Percentiles rank a stretch among this genome's conserved stretches.
These are phyloP conservation scores for Umbilicus rupestris DNA, from an alignment of 164 flowering plant genomes.

Conservation along the genomic window DNA sequence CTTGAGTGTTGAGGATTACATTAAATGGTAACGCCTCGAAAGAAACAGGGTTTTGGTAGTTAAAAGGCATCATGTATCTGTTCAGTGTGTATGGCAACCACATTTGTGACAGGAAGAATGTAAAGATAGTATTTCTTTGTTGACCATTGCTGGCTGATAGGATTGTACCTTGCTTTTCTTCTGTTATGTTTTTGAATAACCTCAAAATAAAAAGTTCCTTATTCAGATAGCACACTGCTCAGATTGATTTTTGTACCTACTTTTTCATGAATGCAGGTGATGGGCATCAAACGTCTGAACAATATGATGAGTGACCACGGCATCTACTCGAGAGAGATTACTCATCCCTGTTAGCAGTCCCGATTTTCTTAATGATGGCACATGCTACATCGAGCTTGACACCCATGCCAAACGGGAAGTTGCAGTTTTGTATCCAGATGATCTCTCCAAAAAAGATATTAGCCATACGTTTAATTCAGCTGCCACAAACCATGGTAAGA, in stretches of 20 bases:
- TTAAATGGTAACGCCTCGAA: not conserved
- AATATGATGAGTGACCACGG: constrained; percentile 99
- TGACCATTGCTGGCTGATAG: not conserved
- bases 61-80: too few relatives aligned
- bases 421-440: constrained; percentile 76
- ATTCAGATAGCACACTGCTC: not conserved
- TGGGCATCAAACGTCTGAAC: constrained; percentile 85
- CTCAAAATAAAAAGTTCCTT: too few relatives aligned
- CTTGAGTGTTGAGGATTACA: not conserved
- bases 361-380: constrained; percentile 42
- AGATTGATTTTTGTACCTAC: not conserved
- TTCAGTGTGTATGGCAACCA: not conserved
- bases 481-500: constrained; percentile 44
- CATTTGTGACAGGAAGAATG: not conserved
- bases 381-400: constrained; percentile 90
- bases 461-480: constrained; percentile 16
- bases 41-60: not conserved
- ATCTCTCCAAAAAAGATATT: constrained; percentile 34
- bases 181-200: not conserved
- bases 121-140: not conserved
- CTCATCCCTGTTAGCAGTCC: constrained; percentile 74
- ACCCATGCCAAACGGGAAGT: constrained; percentile 76
- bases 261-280: constrained; percentile 39
- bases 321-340: constrained; percentile 84
- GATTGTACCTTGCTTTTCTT: too few relatives aligned